A percentile compares a stretch with the other conserved stretches of the same genome.
Conservation (phyloP, 441 rosid genomes). For the Eruca vesicaria region DNA sequence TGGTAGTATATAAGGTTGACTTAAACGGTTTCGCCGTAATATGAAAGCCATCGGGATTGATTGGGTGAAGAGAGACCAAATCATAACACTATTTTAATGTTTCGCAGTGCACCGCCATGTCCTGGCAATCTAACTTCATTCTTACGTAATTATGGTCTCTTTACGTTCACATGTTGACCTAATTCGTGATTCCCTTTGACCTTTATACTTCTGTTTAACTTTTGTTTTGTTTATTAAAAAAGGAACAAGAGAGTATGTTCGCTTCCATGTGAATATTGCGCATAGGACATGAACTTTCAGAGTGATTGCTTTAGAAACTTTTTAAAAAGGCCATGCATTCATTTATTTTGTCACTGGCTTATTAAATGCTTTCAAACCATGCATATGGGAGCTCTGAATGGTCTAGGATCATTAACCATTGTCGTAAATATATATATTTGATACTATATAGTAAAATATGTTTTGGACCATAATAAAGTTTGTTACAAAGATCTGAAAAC, state of each 20-base stretch:
- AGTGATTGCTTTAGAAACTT: background rate
- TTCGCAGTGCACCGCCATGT: constrained; percentile 14
- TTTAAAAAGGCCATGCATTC: background rate
- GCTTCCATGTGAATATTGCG: background rate
- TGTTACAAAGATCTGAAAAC: background rate
- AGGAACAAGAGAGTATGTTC: background rate
- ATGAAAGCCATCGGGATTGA: constrained; percentile 17
- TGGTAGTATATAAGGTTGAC: background rate
- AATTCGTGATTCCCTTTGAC: background rate
- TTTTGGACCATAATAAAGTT: background rate
- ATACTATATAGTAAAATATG: background rate
- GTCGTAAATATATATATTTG: background rate
- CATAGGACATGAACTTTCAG: background rate
- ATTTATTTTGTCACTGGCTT: background rate
- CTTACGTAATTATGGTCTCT: constrained; percentile 15
- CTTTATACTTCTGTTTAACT: background rate
- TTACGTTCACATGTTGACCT: constrained; percentile 15
- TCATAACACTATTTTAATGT: background rate
- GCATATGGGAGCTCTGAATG: constrained; percentile 1
- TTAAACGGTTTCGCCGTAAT: constrained; percentile 13
- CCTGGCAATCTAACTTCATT: constrained; percentile 14
- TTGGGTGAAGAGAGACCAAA: constrained; percentile 6
- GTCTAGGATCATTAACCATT: background rate
- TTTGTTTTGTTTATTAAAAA: background rate
- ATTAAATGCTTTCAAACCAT: background rate